Conservation (phyloP, 2,329 filamentous ascomycete species). For the Orbilia ellipsospora region DNA sequence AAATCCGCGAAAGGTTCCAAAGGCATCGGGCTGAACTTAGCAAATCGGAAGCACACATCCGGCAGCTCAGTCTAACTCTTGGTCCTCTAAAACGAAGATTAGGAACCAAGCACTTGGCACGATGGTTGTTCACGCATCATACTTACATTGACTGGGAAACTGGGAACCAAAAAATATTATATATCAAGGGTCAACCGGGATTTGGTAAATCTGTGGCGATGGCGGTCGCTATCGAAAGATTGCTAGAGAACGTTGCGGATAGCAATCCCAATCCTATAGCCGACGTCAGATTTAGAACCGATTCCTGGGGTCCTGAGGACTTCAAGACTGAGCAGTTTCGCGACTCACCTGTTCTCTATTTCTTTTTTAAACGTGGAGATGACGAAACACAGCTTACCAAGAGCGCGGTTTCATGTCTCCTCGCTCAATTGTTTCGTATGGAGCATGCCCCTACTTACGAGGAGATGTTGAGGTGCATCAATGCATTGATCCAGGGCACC, state of each 20-base stretch:
- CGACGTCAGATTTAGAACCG: not conserved
- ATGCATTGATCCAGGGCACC: not conserved
- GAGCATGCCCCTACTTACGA: constrained; percentile 8
- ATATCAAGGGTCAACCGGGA: constrained; percentile 35
- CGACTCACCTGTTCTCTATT: constrained; percentile 32
- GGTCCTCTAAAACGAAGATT: constrained; percentile 27
- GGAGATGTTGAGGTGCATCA: constrained; percentile 21
- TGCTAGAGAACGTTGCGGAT: constrained; percentile 8
- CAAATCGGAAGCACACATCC: constrained; percentile 24
- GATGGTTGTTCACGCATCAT: constrained; percentile 37
- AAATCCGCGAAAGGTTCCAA: constrained; percentile 11
- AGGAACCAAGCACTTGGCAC: constrained; percentile 23
- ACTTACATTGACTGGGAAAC: constrained; percentile 27
- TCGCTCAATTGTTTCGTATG: constrained; percentile 27
- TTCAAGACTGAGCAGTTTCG: not conserved
- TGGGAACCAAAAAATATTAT: constrained; percentile 35
- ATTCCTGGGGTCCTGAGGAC: not conserved
- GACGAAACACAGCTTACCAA: constrained; percentile 30
- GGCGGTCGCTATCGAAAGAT: constrained; percentile 23
- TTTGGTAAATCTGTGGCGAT: constrained; percentile 45
- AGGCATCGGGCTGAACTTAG: constrained; percentile 9
- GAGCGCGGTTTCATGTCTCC: constrained; percentile 14
- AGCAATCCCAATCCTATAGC: not conserved
- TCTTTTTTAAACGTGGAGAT: constrained; percentile 50
- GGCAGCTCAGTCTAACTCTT: constrained; percentile 24